Conservation (phyloP, 228 moss, liverwort and hornwort species). For the Sphagnum magellanicum region DNA sequence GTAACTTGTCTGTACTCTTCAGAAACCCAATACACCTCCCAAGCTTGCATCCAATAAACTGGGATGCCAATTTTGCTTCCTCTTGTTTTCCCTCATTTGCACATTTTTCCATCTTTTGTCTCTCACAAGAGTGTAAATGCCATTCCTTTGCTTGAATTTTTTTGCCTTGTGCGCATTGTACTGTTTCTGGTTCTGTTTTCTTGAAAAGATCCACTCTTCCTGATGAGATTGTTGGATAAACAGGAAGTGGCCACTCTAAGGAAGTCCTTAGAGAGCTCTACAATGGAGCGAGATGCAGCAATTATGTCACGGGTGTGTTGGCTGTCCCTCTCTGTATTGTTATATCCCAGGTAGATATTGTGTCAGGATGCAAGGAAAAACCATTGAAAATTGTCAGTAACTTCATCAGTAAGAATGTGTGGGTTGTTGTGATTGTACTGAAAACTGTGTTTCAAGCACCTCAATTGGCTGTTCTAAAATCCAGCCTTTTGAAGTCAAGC, state of each 20-base stretch:
- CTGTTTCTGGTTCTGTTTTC: neutral
- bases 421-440: too few species aligned
- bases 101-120: constrained; percentile 9
- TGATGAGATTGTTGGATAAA: constrained; percentile 33
- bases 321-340: neutral
- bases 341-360: neutral
- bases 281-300: constrained; percentile 95
- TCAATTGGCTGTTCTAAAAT: too few species aligned
- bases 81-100: constrained; percentile 4
- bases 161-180: neutral
- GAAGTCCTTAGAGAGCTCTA: constrained; percentile 69
- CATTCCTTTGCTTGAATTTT: neutral
- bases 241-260: constrained; percentile 55
- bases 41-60: neutral
- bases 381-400: neutral
- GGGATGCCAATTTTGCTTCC: neutral
- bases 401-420: neutral
- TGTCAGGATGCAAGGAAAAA: neutral
- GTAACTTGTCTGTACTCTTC: constrained; percentile 5
- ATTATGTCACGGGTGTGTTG: constrained; percentile 70
- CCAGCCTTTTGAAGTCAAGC: too few species aligned
- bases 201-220: neutral
- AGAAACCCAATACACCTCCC: neutral
- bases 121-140: constrained; percentile 1
- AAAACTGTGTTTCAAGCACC: too few species aligned